Conservation (phyloP, 495 filamentous ascomycete genomes). For the Aspergillus bertholletiae region DNA sequence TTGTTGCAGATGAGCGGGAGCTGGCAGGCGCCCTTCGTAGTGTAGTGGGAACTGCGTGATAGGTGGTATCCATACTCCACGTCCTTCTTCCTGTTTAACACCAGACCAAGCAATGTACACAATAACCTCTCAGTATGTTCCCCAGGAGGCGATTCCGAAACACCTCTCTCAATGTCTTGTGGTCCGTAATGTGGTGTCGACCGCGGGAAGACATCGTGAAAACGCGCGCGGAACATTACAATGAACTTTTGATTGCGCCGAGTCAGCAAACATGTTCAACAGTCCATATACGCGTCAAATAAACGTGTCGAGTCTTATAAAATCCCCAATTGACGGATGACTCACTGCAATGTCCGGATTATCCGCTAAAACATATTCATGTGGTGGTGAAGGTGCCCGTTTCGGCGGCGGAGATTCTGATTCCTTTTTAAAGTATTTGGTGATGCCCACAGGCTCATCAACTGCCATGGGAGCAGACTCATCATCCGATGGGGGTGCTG, state of each 20-base stretch:
- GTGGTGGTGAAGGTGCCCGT: constrained; percentile 77
- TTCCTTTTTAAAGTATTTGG: constrained; percentile 48
- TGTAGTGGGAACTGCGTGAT: constrained; percentile 5
- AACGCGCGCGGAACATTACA: constrained; percentile 94
- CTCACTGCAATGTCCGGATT: constrained; percentile 85
- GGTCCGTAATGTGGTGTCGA: constrained; percentile 84
- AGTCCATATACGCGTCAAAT: constrained; percentile 30
- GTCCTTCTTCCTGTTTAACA: constrained; percentile 95
- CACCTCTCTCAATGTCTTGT: constrained; percentile 88
- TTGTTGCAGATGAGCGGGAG: not conserved
- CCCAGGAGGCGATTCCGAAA: constrained; percentile 71
- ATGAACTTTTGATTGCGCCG: constrained; percentile 69
- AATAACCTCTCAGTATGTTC: constrained; percentile 83
- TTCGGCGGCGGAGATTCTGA: constrained; percentile 64
- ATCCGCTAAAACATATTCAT: constrained; percentile 85
- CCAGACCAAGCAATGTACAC: constrained; percentile 80
- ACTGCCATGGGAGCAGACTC: constrained; percentile 42
- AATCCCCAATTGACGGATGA: constrained; percentile 23
- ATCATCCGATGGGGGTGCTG: constrained; percentile 54
- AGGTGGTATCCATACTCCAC: constrained; percentile 75
- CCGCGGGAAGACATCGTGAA: constrained; percentile 82
- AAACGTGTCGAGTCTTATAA: not conserved
- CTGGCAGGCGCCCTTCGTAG: not conserved
- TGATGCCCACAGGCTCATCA: constrained; percentile 41
- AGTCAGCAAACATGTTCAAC: constrained; percentile 35